Conservation (phyloP, 2,329 filamentous ascomycete genomes). For the Pestalotiopsis sp. region DNA sequence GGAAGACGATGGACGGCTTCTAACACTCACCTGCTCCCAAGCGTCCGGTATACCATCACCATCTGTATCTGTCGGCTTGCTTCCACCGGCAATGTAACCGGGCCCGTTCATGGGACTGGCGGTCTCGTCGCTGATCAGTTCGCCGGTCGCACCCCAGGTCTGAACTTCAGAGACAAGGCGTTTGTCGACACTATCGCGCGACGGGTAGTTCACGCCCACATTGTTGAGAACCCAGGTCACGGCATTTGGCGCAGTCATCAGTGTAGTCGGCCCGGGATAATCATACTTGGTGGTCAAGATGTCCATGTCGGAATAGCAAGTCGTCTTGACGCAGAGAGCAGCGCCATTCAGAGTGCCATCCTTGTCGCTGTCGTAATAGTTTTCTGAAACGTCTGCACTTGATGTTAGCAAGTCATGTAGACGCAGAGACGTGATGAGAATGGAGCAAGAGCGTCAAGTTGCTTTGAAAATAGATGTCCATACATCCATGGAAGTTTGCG, state of each 20-base stretch:
- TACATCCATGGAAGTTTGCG: conserved; percentile 52
- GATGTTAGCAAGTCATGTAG: neutral
- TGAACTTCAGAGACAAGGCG: conserved; percentile 44
- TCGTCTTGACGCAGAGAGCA: conserved; percentile 41
- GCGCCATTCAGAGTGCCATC: conserved; percentile 52
- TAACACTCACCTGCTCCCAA: conserved; percentile 36
- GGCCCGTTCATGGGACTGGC: conserved; percentile 39
- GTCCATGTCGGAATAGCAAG: conserved; percentile 50
- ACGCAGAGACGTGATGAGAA: neutral
- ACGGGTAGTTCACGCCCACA: conserved; percentile 43
- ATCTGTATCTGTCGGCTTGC: conserved; percentile 44
- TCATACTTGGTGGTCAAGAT: conserved; percentile 41
- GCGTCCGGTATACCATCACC: conserved; percentile 53
- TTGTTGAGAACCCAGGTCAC: conserved; percentile 40
- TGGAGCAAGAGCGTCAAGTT: neutral
- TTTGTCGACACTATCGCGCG: conserved; percentile 46
- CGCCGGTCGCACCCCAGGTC: conserved; percentile 46
- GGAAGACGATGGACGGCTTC: no score
- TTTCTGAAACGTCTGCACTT: conserved; percentile 45
- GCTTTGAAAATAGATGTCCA: conserved; percentile 14
- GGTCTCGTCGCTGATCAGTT: conserved; percentile 48
- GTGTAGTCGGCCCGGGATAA: conserved; percentile 44
- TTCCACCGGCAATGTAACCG: conserved; percentile 40
- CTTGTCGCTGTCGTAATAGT: conserved; percentile 53
- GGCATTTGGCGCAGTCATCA: conserved; percentile 41